Conservation (phyloP, 2,329 filamentous ascomycete genomes). For the Neofusicoccum sp. region DNA sequence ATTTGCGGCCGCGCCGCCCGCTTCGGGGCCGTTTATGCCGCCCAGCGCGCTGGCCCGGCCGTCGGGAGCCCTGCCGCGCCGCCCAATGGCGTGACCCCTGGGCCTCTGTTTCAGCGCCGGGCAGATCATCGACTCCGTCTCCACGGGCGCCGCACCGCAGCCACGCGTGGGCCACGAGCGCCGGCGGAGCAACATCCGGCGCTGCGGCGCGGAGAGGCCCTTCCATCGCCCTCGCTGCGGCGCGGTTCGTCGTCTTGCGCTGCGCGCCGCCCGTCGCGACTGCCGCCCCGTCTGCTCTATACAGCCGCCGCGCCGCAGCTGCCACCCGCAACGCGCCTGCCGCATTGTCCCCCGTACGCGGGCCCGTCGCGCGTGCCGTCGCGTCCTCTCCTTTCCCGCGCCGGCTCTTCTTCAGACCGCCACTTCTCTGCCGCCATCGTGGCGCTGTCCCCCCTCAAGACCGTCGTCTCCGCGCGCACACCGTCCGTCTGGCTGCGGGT, state of each 20-base stretch:
- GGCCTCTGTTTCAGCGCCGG: not conserved
- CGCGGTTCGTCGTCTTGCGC: no score
- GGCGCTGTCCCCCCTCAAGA: not conserved
- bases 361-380: no score
- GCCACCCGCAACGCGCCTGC: not conserved
- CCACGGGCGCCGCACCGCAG: slow-evolving; percentile 9
- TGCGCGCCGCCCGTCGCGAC: no score
- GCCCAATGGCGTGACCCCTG: not conserved
- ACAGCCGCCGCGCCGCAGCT: no score
- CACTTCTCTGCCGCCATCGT: no score
- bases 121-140: slow-evolving; percentile 11
- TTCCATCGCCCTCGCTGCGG: no score
- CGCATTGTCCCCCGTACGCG: not conserved
- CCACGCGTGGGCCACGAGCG: not conserved
- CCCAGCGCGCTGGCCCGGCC: not conserved
- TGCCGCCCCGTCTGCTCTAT: no score
- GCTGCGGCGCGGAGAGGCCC: not conserved
- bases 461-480: not conserved
- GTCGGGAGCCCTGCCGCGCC: not conserved
- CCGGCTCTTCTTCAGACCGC: not conserved
- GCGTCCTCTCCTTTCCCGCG: not conserved
- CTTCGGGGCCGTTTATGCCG: not conserved
- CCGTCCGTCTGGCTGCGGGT: no score
- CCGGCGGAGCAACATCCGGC: not conserved
- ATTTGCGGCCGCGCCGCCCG: not conserved